These are phyloP conservation scores for Jamesozyma gamospora DNA, from an alignment of 805 yeast species.

Conservation along the genomic window DNA sequence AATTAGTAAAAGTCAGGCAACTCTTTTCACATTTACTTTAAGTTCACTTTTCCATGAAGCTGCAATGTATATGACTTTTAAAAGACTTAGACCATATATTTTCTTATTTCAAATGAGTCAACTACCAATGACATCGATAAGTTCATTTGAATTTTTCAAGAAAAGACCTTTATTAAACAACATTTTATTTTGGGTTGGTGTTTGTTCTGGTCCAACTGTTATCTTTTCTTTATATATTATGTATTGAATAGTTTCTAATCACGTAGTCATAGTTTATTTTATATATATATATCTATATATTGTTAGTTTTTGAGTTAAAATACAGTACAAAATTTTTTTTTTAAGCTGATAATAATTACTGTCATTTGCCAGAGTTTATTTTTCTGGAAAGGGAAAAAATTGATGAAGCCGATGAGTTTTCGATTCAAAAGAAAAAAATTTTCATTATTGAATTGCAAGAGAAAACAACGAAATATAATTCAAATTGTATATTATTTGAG, in stretches of 20 bases:
- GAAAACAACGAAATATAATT: too few relatives aligned
- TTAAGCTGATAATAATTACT: too few relatives aligned
- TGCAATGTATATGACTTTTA: slow-evolving; percentile 83
- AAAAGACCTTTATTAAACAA: slow-evolving; percentile 59
- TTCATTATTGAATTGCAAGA: too few relatives aligned
- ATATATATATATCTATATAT: neutral
- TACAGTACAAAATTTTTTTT: too few relatives aligned
- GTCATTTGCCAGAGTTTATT: too few relatives aligned
- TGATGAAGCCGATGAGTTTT: too few relatives aligned
- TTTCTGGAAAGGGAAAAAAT: too few relatives aligned
- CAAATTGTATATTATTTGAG: too few relatives aligned
- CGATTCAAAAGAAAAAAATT: too few relatives aligned
- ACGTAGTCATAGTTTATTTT: too few relatives aligned
- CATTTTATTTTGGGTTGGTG: slow-evolving; percentile 82
- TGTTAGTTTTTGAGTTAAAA: too few relatives aligned
- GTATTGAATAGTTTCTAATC: too few relatives aligned
- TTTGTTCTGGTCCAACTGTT: slow-evolving; percentile 81
- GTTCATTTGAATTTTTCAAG: slow-evolving; percentile 48
- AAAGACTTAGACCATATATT: slow-evolving; percentile 69
- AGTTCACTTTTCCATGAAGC: slow-evolving; percentile 83
- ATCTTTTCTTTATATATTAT: slow-evolving; percentile 77
- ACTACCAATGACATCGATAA: slow-evolving; percentile 61
- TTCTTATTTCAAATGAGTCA: slow-evolving; percentile 79
- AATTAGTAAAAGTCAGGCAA: slow-evolving; percentile 57
- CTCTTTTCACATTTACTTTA: slow-evolving; percentile 65